phyloP scores from a whole-genome alignment of 768 basidiomycete genomes.

The Lepiota venenata region DNA sequence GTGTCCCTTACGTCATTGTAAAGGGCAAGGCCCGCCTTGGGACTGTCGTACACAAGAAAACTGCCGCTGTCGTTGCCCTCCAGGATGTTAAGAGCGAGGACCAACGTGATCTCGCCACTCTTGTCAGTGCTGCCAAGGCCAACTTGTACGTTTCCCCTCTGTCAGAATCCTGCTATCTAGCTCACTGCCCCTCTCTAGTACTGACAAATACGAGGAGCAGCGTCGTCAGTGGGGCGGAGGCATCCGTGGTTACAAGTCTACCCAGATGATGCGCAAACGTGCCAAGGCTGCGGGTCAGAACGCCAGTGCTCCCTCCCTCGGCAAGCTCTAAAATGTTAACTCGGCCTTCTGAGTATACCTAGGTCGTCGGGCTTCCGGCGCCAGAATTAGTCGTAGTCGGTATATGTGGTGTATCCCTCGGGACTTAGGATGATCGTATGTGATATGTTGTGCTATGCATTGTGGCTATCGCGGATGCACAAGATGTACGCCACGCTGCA shows the following conservation, averaged over 20 bases:
- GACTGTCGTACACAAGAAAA: slow-evolving; percentile 98
- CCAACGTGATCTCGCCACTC: slow-evolving; percentile 86
- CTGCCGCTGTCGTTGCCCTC: slow-evolving; percentile 84
- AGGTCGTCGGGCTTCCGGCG: not conserved
- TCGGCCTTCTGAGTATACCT: not conserved
- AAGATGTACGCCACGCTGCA: slow-evolving; percentile 4
- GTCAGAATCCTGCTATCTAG: not conserved
- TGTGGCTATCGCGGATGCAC: slow-evolving; percentile 1
- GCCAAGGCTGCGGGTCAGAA: slow-evolving; percentile 86
- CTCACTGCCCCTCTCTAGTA: slow-evolving; percentile 36
- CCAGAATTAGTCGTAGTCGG: not conserved
- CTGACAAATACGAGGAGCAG: slow-evolving; percentile 91
- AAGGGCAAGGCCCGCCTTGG: slow-evolving; percentile 98
- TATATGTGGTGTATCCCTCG: slow-evolving; percentile 3
- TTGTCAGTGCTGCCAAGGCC: slow-evolving; percentile 91
- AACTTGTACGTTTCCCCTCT: slow-evolving; percentile 74
- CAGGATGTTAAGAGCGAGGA: slow-evolving; percentile 97
- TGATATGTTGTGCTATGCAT: slow-evolving; percentile 1
- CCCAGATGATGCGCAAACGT: slow-evolving; percentile 90
- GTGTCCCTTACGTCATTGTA: slow-evolving; percentile 96
- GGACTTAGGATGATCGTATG: slow-evolving; percentile 3
- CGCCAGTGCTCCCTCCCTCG: slow-evolving; percentile 47
- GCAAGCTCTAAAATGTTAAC: slow-evolving; percentile 57
- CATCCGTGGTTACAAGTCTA: slow-evolving; percentile 90
- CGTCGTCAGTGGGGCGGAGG: slow-evolving; percentile 96